Conservation (phyloP, 2,329 filamentous ascomycete species). For the Aureobasidium sp. region DNA sequence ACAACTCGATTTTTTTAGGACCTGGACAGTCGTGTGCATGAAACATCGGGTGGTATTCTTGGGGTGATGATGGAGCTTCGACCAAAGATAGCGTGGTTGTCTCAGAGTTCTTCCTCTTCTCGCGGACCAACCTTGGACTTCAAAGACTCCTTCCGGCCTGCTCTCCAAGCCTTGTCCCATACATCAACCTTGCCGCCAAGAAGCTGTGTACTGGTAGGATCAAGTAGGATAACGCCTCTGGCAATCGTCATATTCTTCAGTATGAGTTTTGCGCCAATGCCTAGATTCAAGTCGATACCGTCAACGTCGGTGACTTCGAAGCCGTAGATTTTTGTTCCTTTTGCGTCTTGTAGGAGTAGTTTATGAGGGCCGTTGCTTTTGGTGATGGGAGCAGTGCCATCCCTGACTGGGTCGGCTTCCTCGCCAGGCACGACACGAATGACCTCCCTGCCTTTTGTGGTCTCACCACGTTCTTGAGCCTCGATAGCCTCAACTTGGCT, state of each 20-base stretch:
- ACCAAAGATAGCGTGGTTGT: background rate
- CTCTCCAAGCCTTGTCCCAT: slow-evolving; percentile 70
- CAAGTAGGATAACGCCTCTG: slow-evolving; percentile 70
- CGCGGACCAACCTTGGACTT: slow-evolving; percentile 37
- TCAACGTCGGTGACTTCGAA: slow-evolving; percentile 63
- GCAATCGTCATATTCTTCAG: slow-evolving; percentile 60
- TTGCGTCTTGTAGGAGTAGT: slow-evolving; percentile 71
- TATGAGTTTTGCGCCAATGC: slow-evolving; percentile 75
- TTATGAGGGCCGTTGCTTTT: slow-evolving; percentile 57
- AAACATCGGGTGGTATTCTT: background rate
- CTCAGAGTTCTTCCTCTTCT: slow-evolving; percentile 18
- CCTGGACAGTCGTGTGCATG: background rate
- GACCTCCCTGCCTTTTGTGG: slow-evolving; percentile 68
- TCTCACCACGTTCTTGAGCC: slow-evolving; percentile 63
- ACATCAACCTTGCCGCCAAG: slow-evolving; percentile 83
- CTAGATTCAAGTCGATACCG: slow-evolving; percentile 54
- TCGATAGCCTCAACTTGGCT: slow-evolving; percentile 80
- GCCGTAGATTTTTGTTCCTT: slow-evolving; percentile 59
- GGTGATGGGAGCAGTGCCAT: slow-evolving; percentile 22
- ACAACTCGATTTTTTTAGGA: background rate
- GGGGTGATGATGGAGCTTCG: background rate
- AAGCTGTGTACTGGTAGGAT: slow-evolving; percentile 57
- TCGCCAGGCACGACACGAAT: slow-evolving; percentile 59
- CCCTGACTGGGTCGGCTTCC: slow-evolving; percentile 27
- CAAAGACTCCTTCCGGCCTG: slow-evolving; percentile 60